Percentiles rank a stretch among this genome's conserved stretches.
Evolutionary conservation across 176 grass and related monocot species (phyloP).

Genomic region (Hordeum marinum): DNA sequence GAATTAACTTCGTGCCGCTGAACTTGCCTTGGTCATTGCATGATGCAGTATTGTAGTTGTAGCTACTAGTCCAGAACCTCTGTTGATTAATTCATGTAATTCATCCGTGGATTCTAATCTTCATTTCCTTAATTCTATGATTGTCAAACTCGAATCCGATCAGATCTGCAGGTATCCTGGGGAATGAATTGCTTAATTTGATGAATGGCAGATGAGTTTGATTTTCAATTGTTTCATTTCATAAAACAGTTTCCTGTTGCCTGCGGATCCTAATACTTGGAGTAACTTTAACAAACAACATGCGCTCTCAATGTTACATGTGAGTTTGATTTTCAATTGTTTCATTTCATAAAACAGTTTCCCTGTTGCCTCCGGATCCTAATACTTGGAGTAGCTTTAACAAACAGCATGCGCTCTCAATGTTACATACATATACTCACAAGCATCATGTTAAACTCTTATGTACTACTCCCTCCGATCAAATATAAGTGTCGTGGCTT

Average conservation of each 20-base stretch:
- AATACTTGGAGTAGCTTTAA: neutral
- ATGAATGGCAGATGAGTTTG: neutral
- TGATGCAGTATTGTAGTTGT: constrained; percentile 32
- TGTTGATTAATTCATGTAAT: constrained; percentile 21
- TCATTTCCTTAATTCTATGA: neutral
- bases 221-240: neutral
- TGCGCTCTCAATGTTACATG: too few species aligned
- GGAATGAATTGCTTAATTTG: neutral
- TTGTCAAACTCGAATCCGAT: neutral
- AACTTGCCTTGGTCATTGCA: constrained; percentile 39
- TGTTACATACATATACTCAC: neutral
- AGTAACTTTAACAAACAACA: too few species aligned
- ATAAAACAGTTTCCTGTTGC: neutral
- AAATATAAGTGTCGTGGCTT: too few species aligned
- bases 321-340: too few species aligned
- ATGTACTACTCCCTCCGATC: too few species aligned
- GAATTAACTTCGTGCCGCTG: constrained; percentile 25
- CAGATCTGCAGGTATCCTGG: neutral
- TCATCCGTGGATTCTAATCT: neutral
- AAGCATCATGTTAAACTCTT: neutral
- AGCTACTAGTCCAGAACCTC: constrained; percentile 7
- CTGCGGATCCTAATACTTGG: neutral
- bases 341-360: too few species aligned
- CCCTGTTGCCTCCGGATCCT: too few species aligned
- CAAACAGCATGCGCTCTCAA: neutral